Base-by-base conservation (phyloP, 352 stramenopile genomes). In the Phytophthora hibernalis region DNA sequence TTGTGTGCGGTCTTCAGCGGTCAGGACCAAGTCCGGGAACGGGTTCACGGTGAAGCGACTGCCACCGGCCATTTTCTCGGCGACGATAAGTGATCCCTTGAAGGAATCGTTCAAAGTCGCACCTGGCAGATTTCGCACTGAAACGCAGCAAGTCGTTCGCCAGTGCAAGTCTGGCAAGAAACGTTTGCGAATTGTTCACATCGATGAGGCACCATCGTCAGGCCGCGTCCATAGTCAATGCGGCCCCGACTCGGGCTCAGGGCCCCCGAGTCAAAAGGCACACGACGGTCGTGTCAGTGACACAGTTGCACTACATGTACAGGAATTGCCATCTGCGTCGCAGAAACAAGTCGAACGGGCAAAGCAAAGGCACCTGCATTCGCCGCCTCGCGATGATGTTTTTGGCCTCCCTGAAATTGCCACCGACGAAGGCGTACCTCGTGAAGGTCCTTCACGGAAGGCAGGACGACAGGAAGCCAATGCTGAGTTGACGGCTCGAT, bases 1-100 rank as follows among this genome's bases (percentile, higher is more conserved):
- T n/a, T 73, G 45, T 21, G 40, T 16, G 30, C 44, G 63, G 22
- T 73, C 64, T 0, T 3, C 16, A 0, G 48, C 3, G 24, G 24
- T 62, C 16, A 73, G 52, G 1, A 57, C 18, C 40, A 73, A 28
- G 45, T 77, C 69, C 15, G 54, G 53, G 49, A 70, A 73, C 33
- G 68, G 68, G 15, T 72, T 76, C 30, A 69, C 51, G 3, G 62
- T 76, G 26, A 72, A 72, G 30, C 68, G 56, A 58, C 31, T 10
- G 11, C 31, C 31, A 37, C 31, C 31, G 31, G 31, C 31, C 31
- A 37, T 37, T 37, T 37, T 37, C 31, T 15, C 31, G 11, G 31
- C 31, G 11, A 10, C 12, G 11, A 8, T 8, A 37, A 37, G 11
- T 10, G 31, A 37, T 13, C 7, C 12, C 31, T 37, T n/a, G n/a